These are phyloP conservation scores for Drechslera avenae DNA, from an alignment of 2,329 filamentous ascomycete species.

Conservation along the genomic window DNA sequence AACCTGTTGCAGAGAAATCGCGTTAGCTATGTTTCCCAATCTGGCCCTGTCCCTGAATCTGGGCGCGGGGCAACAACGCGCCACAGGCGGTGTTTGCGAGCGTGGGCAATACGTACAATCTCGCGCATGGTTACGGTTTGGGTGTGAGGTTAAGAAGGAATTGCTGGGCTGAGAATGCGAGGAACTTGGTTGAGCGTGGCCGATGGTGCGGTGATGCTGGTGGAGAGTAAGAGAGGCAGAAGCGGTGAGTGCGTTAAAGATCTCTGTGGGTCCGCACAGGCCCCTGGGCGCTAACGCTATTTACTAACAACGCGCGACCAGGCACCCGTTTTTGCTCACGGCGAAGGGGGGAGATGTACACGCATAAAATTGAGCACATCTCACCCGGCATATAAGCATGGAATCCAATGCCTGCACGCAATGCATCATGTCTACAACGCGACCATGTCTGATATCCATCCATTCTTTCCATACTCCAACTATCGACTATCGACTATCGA, in stretches of 20 bases:
- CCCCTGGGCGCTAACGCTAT: constrained; percentile 26
- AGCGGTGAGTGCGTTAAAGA: constrained; percentile 38
- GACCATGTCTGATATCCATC: background rate
- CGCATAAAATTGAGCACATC: background rate
- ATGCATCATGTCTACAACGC: background rate
- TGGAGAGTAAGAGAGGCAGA: constrained; percentile 38
- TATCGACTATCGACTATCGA: no score
- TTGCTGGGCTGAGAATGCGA: constrained; percentile 40
- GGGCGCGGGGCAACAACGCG: constrained; percentile 52
- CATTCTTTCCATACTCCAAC: background rate
- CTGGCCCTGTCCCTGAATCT: constrained; percentile 46
- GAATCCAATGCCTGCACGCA: no score
- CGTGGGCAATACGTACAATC: constrained; percentile 62
- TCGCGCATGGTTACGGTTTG: constrained; percentile 65
- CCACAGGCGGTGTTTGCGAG: constrained; percentile 50
- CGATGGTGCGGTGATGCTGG: constrained; percentile 38
- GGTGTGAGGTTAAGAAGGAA: constrained; percentile 27
- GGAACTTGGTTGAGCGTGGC: constrained; percentile 35
- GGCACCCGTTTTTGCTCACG: constrained; percentile 18
- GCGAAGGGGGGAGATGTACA: constrained; percentile 1
- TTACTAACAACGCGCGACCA: constrained; percentile 25
- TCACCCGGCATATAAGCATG: no score
- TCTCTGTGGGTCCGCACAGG: constrained; percentile 30
- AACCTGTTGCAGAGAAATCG: constrained; percentile 69
- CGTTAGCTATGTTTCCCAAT: constrained; percentile 62